Evolutionary conservation across 805 yeast genomes (phyloP), one percentile per base, ranked within the genome.

Genomic region (Aciculoconidium aculeatum): DNA sequence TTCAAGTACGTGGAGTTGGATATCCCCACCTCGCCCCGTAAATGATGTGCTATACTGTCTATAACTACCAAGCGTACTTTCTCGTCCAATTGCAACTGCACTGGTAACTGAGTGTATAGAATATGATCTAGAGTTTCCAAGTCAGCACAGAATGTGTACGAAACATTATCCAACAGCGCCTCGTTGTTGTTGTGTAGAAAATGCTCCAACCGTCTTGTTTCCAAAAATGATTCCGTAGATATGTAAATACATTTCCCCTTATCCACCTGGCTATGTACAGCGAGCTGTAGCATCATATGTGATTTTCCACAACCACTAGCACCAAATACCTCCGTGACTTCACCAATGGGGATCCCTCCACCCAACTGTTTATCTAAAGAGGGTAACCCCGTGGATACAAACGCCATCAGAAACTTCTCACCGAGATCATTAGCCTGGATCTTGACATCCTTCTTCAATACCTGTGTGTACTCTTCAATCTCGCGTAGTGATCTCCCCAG

Each of bases 281-380:
- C 65, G 29, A 87, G 44, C 40, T 80, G 90, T 59, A 79, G 67
- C 15, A 82, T 56, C 4, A 88, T 55, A 41, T 88, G 94, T 0
- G 96, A 79, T 46, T 90, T 90, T 0, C 96, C 97, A 1, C 82
- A 70, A 0, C 94, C 83, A 28, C 94, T 76, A 15, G 80, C 81
- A 0, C 97, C 97, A 42, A 76, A 77, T 3, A 90, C 49, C 56
- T 88, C 97, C 0, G 87, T 39, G 6, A 59, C 35, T 22, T 51
- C 51, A 3, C 61, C 61, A 5, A 41, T 6, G 1, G 52, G 51
- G 4, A 58, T 37, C 3, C 64, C 64, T 3, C 63, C 62, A 11
- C 48, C 50, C 17, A 58, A 36, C 17, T 43, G 40, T 17, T 22
- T 15, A 34, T 58, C 62, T n/a, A 58, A 24, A 5, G 36, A 21